Conservation (phyloP, 257 asterid genomes). For the Petunia axillaris region DNA sequence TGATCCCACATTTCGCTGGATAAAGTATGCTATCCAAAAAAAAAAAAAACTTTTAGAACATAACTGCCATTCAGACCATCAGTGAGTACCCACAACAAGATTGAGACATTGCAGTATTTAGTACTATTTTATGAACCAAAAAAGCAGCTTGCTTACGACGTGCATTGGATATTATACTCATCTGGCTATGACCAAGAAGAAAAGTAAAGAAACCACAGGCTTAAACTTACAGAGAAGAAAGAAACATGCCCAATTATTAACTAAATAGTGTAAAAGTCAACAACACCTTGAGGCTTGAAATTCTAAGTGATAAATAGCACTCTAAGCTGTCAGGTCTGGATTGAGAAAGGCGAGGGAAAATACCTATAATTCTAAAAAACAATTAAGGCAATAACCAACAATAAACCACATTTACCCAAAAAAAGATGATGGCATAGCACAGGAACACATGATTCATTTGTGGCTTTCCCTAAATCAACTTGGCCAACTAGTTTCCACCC, state of each 20-base stretch:
- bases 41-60: background rate
- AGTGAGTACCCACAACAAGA: background rate
- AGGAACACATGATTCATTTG: background rate
- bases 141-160: background rate
- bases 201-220: background rate
- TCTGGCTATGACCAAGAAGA: background rate
- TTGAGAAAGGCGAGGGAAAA: background rate
- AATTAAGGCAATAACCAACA: background rate
- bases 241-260: background rate
- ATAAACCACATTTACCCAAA: background rate
- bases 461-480: background rate
- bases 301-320: background rate
- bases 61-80: background rate
- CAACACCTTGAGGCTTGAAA: background rate
- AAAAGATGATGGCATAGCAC: background rate
- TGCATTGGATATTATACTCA: background rate
- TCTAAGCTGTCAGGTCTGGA: background rate
- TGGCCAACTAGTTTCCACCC: background rate
- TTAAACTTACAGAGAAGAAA: background rate
- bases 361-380: background rate
- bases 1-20: background rate
- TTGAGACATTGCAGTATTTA: background rate
- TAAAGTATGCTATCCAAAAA: background rate
- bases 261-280: background rate
- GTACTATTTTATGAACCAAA: background rate